Evolutionary conservation across 2,329 filamentous ascomycete genomes (phyloP).

Genomic region (Exophiala aquamarina): DNA sequence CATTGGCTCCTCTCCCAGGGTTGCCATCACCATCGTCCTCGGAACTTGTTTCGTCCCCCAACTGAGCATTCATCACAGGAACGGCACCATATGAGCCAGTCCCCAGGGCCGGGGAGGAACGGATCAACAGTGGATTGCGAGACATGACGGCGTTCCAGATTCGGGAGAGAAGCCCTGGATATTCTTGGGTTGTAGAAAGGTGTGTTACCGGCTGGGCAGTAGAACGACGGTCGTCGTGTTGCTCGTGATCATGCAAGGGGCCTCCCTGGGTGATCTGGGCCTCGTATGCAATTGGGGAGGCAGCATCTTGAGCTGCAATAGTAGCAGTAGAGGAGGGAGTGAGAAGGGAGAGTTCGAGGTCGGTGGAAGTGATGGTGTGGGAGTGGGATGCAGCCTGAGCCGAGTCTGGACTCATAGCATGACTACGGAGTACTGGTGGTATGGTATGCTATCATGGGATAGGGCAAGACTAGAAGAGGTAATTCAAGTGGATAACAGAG

Average conservation of each 20-base stretch:
- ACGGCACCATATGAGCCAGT: conserved; percentile 63
- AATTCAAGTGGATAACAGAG: not conserved
- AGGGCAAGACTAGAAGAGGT: not conserved
- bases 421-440: conserved; percentile 1
- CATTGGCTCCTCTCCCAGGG: not conserved
- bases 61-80: conserved; percentile 32
- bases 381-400: conserved; percentile 10
- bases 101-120: conserved; percentile 60
- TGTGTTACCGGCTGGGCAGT: conserved; percentile 9
- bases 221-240: conserved; percentile 1
- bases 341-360: conserved; percentile 16
- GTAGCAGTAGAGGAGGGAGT: conserved; percentile 4
- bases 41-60: conserved; percentile 24
- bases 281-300: conserved; percentile 7
- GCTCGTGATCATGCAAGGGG: conserved; percentile 9
- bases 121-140: conserved; percentile 57
- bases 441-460: not conserved
- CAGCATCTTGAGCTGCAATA: conserved; percentile 20
- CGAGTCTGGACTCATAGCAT: too few relatives aligned
- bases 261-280: conserved; percentile 10
- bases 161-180: conserved; percentile 15
- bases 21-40: conserved; percentile 30
- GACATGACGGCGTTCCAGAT: conserved; percentile 41
- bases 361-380: conserved; percentile 1
- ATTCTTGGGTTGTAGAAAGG: conserved; percentile 1